Conservation (phyloP, 73 alveolate species). For the Urostyla sp. region DNA sequence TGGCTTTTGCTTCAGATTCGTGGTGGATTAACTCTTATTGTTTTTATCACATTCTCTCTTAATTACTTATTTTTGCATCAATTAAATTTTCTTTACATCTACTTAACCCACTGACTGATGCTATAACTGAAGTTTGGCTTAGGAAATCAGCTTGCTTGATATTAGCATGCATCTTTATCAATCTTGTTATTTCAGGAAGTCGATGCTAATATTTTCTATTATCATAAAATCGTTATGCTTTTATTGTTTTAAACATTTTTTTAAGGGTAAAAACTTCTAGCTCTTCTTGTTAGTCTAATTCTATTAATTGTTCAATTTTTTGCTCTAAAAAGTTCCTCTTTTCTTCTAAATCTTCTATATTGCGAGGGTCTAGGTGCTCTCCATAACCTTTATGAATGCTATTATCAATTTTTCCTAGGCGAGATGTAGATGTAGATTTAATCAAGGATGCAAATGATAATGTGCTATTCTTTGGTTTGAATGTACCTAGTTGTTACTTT, state of each 20-base stretch:
- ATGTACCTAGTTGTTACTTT: too few relatives aligned
- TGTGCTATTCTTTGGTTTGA: too few relatives aligned
- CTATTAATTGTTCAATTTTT: background rate
- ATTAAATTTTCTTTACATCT: constrained; percentile 42
- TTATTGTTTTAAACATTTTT: background rate
- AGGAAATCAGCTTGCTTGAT: constrained; percentile 43
- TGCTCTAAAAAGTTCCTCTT: background rate
- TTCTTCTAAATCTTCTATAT: constrained; percentile 32
- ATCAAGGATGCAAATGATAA: too few relatives aligned
- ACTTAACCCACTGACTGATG: constrained; percentile 23
- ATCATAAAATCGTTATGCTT: constrained; percentile 12
- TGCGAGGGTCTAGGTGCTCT: background rate
- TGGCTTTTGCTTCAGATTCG: constrained; percentile 39
- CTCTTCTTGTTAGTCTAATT: background rate
- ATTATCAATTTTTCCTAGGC: background rate
- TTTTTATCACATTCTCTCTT: constrained; percentile 10
- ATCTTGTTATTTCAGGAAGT: constrained; percentile 25
- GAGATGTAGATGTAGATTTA: too few relatives aligned
- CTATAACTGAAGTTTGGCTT: constrained; percentile 20
- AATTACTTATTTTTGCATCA: constrained; percentile 19
- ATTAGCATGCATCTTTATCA: constrained; percentile 28
- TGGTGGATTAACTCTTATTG: constrained; percentile 20
- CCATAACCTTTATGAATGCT: constrained; percentile 41
- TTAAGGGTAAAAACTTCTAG: constrained; percentile 15
- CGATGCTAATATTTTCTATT: constrained; percentile 23